Evolutionary conservation across 257 asterid genomes (phyloP).

Genomic region (Coffea eugenioides): DNA sequence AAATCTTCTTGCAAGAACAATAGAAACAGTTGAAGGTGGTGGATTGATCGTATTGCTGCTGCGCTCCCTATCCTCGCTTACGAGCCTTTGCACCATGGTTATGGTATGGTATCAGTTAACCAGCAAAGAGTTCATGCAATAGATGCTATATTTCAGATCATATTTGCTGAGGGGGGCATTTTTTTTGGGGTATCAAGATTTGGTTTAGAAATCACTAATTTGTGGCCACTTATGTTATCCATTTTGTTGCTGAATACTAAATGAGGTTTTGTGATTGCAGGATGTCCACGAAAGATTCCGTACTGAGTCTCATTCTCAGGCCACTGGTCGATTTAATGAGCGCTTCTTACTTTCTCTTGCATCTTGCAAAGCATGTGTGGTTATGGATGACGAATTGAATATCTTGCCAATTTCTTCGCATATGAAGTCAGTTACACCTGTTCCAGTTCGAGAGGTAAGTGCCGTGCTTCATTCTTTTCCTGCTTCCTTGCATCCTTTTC

Average conservation of each 20-base stretch:
- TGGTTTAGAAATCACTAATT: background rate
- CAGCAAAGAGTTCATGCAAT: background rate
- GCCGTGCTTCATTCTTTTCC: conserved; percentile 9
- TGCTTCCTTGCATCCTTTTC: background rate
- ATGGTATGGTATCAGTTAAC: conserved; percentile 49
- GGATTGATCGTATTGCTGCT: conserved; percentile 87
- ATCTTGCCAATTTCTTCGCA: conserved; percentile 96
- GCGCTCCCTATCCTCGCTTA: conserved; percentile 81
- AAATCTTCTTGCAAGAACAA: conserved; percentile 94
- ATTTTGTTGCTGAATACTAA: background rate
- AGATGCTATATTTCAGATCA: no score
- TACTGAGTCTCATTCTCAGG: conserved; percentile 84
- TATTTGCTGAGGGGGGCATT: no score
- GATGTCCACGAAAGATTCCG: conserved; percentile 96
- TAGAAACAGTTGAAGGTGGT: conserved; percentile 99
- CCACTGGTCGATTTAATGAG: conserved; percentile 87
- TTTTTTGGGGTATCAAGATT: background rate
- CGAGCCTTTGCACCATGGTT: conserved; percentile 88
- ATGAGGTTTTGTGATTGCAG: conserved; percentile 44
- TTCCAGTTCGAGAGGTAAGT: conserved; percentile 63
- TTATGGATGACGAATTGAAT: conserved; percentile 94
- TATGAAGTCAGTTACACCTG: conserved; percentile 60
- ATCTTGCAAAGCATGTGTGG: conserved; percentile 86
- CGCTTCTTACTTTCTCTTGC: conserved; percentile 93
- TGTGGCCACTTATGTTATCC: background rate